These are phyloP conservation scores for Sugiyamaella grinbergsii DNA, from an alignment of 1,139 yeast species.

Conservation along the genomic window DNA sequence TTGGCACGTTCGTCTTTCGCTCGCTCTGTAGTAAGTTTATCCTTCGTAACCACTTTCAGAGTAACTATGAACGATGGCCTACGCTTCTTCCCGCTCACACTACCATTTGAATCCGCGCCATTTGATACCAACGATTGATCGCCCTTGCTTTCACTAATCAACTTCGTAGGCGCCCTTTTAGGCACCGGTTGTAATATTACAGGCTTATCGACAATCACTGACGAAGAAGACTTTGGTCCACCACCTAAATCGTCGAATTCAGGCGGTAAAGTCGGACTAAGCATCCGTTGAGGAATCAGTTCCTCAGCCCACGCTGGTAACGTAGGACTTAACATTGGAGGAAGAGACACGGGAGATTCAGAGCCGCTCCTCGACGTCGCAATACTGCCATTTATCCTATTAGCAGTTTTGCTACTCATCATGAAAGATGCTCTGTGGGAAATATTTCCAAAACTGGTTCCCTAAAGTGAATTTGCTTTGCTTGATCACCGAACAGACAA, in stretches of 20 bases:
- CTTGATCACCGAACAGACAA: neutral
- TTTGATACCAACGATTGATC: constrained; percentile 7
- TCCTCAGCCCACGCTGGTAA: constrained; percentile 40
- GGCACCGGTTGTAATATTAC: constrained; percentile 24
- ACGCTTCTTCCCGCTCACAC: constrained; percentile 13
- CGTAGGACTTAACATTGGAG: constrained; percentile 44
- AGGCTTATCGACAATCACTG: constrained; percentile 8
- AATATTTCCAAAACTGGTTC: no score
- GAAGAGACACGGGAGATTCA: constrained; percentile 32
- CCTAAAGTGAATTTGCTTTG: no score
- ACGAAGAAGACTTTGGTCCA: constrained; percentile 7
- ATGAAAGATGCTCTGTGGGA: neutral
- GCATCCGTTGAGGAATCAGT: constrained; percentile 36
- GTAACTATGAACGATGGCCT: constrained; percentile 28
- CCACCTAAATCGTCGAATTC: constrained; percentile 29
- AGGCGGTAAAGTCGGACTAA: constrained; percentile 42
- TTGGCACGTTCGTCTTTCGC: constrained; percentile 1
- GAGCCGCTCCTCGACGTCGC: constrained; percentile 6
- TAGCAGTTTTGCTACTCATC: constrained; percentile 18
- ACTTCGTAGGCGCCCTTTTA: constrained; percentile 15
- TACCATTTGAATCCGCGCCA: constrained; percentile 1
- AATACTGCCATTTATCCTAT: constrained; percentile 10
- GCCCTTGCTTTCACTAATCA: neutral
- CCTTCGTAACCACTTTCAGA: constrained; percentile 18
- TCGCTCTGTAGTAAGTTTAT: neutral